Percentiles rank a stretch among this genome's conserved stretches.
Evolutionary conservation across 2,329 filamentous ascomycete species (phyloP).

Genomic region (Fusarium gaditjirri): DNA sequence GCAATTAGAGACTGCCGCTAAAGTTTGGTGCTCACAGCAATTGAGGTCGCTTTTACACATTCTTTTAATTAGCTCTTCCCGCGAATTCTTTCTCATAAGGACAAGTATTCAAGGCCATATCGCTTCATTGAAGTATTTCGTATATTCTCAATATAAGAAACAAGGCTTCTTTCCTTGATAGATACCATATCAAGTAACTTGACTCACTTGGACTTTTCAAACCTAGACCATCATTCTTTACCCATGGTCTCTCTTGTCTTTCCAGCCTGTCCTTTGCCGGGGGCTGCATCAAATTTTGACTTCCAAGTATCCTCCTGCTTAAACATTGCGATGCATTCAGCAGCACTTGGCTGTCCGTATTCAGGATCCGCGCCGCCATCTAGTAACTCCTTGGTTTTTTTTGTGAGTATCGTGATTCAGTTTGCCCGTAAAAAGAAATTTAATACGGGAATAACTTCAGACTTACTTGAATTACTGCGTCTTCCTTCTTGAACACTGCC

Average conservation of each 20-base stretch:
- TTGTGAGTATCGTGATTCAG: not conserved
- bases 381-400: slow-evolving; percentile 53
- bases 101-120: not conserved
- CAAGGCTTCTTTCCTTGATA: not conserved
- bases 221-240: not conserved
- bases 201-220: not conserved
- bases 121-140: not conserved
- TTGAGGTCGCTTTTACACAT: not conserved
- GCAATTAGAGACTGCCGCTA: not conserved
- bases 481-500: slow-evolving; percentile 77
- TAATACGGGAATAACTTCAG: not conserved
- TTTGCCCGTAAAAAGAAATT: rapidly evolving
- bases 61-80: not conserved
- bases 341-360: slow-evolving; percentile 60
- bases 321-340: slow-evolving; percentile 62
- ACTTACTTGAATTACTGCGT: slow-evolving; percentile 68
- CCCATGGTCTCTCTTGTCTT: slow-evolving; percentile 1
- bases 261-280: slow-evolving; percentile 53
- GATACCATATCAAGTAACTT: not conserved
- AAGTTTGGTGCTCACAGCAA: not conserved
- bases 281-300: slow-evolving; percentile 59
- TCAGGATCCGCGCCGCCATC: slow-evolving; percentile 66
- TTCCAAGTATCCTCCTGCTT: slow-evolving; percentile 63
- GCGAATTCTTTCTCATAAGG: not conserved
- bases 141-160: not conserved